Evolutionary conservation across 257 asterid genomes (phyloP), one percentile per base, ranked within the genome.

Genomic region (Anisodus acutangulus): DNA sequence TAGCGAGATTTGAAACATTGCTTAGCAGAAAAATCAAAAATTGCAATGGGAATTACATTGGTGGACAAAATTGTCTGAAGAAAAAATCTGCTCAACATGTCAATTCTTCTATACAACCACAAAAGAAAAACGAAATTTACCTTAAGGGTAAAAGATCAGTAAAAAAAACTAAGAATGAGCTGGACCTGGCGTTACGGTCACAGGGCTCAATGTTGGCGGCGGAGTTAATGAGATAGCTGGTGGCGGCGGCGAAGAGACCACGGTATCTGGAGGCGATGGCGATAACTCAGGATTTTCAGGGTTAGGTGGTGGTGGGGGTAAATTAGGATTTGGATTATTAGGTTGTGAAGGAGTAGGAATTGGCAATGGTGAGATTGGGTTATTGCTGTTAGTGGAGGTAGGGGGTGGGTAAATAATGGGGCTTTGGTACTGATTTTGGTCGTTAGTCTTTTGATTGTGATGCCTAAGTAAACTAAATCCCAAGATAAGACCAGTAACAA

Each of bases 131-230:
- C 15, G 15, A 51, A 78, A 51, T 51, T 74, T 0, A 7, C 7
- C 13, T 31, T 11, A 62, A 78, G 47, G 81, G 81, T 53, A 78
- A 74, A 10, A 41, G 45, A 41, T 41, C 45, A 41, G 45, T 3
- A 41, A 41, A 41, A 41, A 51, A 76, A 79, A 37, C 86, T 88
- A 91, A 80, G 92, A 88, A 80, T 88, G 87, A 60, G 72, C 88
- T 4, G 98, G 97, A 87, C 96, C 98, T 69, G 98, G 96, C 68
- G 93, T 84, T 22, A 80, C 92, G 83, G 92, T 83, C 37, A 84
- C 95, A 2, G 94, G 88, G 85, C 86, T 86, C 64, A 91, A 84
- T 49, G 82, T 80, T 43, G 98, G 98, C 45, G 97, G 97, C 67
- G 94, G 91, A 85, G 95, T 91, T 85, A 6, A 91, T 2, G 92